These are phyloP conservation scores for Cardamine resedifolia DNA, from an alignment of 345 rosid genomes.

Conservation along the genomic window DNA sequence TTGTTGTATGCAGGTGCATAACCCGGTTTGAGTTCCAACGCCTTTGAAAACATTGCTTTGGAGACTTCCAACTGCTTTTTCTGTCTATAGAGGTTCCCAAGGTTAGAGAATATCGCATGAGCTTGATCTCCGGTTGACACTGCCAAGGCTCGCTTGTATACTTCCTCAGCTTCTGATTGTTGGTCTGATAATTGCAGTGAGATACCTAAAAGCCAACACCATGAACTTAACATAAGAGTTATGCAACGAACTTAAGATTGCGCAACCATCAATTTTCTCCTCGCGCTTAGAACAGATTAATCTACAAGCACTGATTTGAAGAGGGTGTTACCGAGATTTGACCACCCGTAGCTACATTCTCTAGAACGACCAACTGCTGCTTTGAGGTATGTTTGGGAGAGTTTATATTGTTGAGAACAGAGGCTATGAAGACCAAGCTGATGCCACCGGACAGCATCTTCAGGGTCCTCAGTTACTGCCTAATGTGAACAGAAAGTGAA, in stretches of 20 bases:
- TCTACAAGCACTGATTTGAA: not conserved
- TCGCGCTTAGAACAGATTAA: not conserved
- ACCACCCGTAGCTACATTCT: constrained; percentile 80
- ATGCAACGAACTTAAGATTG: not conserved
- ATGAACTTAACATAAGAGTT: not conserved
- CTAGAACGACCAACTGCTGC: constrained; percentile 62
- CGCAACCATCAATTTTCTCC: not conserved
- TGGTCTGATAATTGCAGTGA: constrained; percentile 79
- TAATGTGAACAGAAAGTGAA: constrained; percentile 24
- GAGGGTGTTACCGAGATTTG: constrained; percentile 67
- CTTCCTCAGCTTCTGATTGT: constrained; percentile 41
- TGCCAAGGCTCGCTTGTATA: constrained; percentile 48
- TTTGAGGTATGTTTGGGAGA: constrained; percentile 87
- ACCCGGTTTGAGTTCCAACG: constrained; percentile 81
- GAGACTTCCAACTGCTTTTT: constrained; percentile 77
- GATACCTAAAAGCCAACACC: constrained; percentile 52
- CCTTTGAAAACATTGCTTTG: constrained; percentile 83
- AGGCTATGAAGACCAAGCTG: constrained; percentile 95
- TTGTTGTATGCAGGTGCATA: constrained; percentile 97
- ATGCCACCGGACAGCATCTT: constrained; percentile 85
- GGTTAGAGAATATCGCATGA: constrained; percentile 76
- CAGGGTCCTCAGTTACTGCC: constrained; percentile 72
- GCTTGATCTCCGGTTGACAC: constrained; percentile 60
- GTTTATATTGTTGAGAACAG: constrained; percentile 66
- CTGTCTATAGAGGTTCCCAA: constrained; percentile 86